A percentile compares a stretch with the other conserved stretches of the same genome.
Conservation (phyloP, 257 asterid genomes). For the Gentiana macrophylla region DNA sequence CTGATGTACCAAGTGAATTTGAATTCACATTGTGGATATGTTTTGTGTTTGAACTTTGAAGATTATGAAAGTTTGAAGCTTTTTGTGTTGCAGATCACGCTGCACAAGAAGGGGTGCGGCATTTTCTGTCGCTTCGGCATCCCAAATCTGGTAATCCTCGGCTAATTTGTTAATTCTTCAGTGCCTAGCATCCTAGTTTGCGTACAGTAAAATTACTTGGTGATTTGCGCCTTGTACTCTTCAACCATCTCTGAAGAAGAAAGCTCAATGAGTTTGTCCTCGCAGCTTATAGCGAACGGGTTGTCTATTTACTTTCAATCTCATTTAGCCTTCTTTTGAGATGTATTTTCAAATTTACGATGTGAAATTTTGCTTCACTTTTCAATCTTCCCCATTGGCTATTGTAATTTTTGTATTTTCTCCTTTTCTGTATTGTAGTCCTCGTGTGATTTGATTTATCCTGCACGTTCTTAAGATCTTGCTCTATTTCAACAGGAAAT, state of each 20-base stretch:
- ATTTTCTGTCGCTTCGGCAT: slow-evolving; percentile 57
- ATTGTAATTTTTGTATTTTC: too few relatives aligned
- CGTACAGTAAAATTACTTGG: too few relatives aligned
- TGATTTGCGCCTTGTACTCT: too few relatives aligned
- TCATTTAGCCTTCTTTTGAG: not conserved
- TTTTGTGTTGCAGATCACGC: slow-evolving; percentile 37
- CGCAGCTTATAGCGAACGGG: too few relatives aligned
- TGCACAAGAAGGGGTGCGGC: slow-evolving; percentile 30
- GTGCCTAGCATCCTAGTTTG: not conserved
- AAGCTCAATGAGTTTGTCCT: too few relatives aligned
- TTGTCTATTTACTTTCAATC: too few relatives aligned
- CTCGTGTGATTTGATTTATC: not conserved
- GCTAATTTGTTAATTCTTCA: not conserved
- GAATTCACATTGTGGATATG: not conserved
- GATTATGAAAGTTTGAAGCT: slow-evolving; percentile 6
- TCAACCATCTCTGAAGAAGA: too few relatives aligned
- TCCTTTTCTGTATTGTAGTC: too few relatives aligned
- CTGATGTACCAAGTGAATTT: too few relatives aligned
- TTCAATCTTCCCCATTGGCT: not conserved
- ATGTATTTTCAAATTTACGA: not conserved
- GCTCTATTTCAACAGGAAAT: slow-evolving; percentile 35
- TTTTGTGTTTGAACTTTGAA: not conserved
- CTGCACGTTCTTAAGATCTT: not conserved
- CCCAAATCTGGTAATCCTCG: slow-evolving; percentile 72
- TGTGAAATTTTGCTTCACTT: too few relatives aligned